These are phyloP conservation scores for Blastomyces emzantsi DNA, from an alignment of 2,329 filamentous ascomycete species.

Conservation along the genomic window DNA sequence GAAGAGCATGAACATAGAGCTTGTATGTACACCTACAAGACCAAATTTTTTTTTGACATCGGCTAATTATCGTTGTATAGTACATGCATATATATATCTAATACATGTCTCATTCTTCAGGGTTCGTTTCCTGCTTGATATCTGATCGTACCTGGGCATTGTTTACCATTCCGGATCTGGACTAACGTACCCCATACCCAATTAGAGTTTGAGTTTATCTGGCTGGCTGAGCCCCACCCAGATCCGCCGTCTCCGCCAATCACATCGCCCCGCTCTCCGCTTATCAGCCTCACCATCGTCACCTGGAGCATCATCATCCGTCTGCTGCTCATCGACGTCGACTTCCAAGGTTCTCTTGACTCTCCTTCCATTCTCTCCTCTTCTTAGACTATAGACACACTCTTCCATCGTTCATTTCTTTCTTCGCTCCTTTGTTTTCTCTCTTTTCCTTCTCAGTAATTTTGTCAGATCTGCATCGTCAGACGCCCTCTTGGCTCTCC, in stretches of 20 bases:
- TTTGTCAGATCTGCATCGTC: background rate
- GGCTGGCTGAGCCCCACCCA: background rate
- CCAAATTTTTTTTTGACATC: too few species aligned
- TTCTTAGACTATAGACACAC: background rate
- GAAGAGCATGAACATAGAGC: too few species aligned
- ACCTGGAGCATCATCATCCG: background rate
- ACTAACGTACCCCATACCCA: background rate
- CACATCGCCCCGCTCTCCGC: background rate
- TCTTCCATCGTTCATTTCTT: background rate
- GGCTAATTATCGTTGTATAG: too few species aligned
- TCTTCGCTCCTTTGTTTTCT: background rate
- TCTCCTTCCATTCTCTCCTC: background rate
- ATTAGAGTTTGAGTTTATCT: conserved; percentile 4
- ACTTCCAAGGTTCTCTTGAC: background rate
- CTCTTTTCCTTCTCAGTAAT: background rate
- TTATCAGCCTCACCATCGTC: conserved; percentile 2
- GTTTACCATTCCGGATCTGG: background rate
- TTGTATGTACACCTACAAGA: too few species aligned
- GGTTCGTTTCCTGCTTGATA: too few species aligned
- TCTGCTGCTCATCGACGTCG: background rate
- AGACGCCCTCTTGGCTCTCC: background rate
- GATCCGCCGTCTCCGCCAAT: background rate
- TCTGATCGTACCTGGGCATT: too few species aligned
- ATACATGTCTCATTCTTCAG: too few species aligned
- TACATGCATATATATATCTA: too few species aligned